Base-by-base conservation (phyloP, 2,329 filamentous ascomycete species). In the Apiospora pterosperma region DNA sequence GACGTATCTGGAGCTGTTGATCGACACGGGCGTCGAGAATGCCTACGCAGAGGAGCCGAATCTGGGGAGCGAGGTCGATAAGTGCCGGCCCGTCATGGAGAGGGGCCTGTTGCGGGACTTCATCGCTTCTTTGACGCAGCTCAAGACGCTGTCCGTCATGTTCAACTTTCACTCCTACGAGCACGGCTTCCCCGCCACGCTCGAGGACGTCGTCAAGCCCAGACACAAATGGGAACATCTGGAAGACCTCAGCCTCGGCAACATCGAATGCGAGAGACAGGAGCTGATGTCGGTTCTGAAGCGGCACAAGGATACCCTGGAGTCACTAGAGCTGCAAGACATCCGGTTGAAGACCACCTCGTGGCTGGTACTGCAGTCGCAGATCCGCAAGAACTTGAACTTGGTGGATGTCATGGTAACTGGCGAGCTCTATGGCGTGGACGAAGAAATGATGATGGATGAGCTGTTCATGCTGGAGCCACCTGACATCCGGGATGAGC, bases 211-310 rank as follows among this genome's bases (percentile, higher is more conserved):
- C 23, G 68, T 75, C 36, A 66, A 70, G 21, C 69, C 68, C 21
- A 65, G 67, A 23, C 70, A 72, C 61, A 66, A 34, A 58, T 75
- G 73, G 73, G 61, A 65, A 2, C 48, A 71, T 44, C 71, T 75
- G 5, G 61, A 64, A 5, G 66, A 66, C 21, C 55, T 75, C 16
- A 63, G 65, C 21, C 63, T 75, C 19, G 68, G 70, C 8, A 69
- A 68, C 21, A 61, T 75, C 19, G 62, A 58, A 5, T 68, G 68
- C 34, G 69, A 73, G 36, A 67, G 71, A 38, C 63, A 66, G 14
- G 69, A 72, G n/a, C 65, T 75, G 12, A 67, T 71, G 68, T 61
- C 62, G 12, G 60, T 70, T 31, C 60, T 74, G 10, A 62, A 65
- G 48, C 67, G 64, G 42, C 73, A 75, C 65, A 72, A 70, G 41